These are phyloP conservation scores for Rhododendron simsii DNA, from an alignment of 148 eudicot genomes.

Conservation along the genomic window DNA sequence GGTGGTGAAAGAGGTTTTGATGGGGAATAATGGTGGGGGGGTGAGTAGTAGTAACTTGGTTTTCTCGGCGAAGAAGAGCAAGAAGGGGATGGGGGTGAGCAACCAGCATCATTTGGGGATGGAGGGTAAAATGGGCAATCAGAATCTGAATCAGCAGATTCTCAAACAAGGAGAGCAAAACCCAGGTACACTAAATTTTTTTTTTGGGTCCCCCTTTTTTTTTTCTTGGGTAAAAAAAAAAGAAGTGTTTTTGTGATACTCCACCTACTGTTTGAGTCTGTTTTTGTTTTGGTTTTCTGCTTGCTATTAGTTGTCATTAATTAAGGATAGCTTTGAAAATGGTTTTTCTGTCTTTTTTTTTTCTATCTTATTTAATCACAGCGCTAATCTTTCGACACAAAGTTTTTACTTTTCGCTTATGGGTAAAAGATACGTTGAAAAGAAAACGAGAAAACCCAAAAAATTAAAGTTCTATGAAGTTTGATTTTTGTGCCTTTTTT, in stretches of 20 bases:
- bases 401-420: not conserved
- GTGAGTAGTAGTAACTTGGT: constrained; percentile 1
- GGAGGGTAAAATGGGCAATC: constrained; percentile 13
- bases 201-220: no score
- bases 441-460: not conserved
- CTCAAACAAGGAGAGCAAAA: constrained; percentile 30
- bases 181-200: constrained; percentile 12
- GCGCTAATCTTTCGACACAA: no score
- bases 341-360: not conserved
- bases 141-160: constrained; percentile 5
- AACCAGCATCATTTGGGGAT: constrained; percentile 23
- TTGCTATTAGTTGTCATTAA: no score
- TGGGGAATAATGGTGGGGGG: constrained; percentile 11
- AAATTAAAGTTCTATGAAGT: not conserved
- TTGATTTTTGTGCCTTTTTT: not conserved
- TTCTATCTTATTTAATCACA: not conserved
- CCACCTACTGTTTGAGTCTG: no score
- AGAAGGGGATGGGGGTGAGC: constrained; percentile 34
- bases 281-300: no score
- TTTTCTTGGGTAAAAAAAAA: no score
- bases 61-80: constrained; percentile 41
- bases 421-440: not conserved
- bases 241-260: no score
- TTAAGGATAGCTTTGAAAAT: no score
- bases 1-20: constrained; percentile 21